Conservation (phyloP, 2,329 filamentous ascomycete genomes). For the Penicillium capsulatum region DNA sequence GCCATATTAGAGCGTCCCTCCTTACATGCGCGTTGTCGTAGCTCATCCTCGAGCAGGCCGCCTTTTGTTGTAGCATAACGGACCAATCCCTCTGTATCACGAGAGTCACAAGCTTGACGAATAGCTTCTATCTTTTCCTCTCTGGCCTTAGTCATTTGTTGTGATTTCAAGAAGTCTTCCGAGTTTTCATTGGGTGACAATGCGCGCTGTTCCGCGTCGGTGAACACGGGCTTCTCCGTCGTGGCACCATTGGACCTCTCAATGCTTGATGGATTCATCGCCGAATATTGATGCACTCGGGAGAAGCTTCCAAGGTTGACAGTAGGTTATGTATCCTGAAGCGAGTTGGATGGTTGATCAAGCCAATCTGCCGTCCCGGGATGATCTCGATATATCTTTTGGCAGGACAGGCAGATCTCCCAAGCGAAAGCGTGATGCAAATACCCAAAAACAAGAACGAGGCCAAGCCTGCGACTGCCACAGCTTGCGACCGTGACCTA, state of each 20-base stretch:
- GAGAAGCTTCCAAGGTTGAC: too few relatives aligned
- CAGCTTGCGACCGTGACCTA: too few relatives aligned
- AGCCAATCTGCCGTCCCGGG: too few relatives aligned
- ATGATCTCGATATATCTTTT: too few relatives aligned
- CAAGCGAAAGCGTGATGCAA: too few relatives aligned
- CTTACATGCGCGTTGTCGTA: constrained; percentile 76
- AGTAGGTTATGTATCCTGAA: too few relatives aligned
- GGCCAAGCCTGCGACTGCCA: too few relatives aligned
- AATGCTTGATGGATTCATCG: constrained; percentile 7
- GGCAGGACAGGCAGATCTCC: too few relatives aligned
- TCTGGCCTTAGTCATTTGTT: constrained; percentile 7
- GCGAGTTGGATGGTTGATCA: too few relatives aligned
- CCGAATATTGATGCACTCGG: background rate
- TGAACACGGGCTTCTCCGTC: background rate
- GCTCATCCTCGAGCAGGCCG: constrained; percentile 62
- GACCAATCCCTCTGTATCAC: constrained; percentile 55
- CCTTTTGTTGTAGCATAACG: constrained; percentile 58
- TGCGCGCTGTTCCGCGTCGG: constrained; percentile 7
- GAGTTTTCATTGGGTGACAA: background rate
- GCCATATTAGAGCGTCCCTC: constrained; percentile 20
- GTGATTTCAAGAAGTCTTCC: constrained; percentile 1
- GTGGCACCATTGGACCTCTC: background rate
- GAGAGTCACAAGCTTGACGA: constrained; percentile 56
- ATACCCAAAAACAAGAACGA: too few relatives aligned
- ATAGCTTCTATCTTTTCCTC: constrained; percentile 48